Evolutionary conservation across 139 green algal genomes (phyloP).

Genomic region (Monoraphidium neglectum): DNA sequence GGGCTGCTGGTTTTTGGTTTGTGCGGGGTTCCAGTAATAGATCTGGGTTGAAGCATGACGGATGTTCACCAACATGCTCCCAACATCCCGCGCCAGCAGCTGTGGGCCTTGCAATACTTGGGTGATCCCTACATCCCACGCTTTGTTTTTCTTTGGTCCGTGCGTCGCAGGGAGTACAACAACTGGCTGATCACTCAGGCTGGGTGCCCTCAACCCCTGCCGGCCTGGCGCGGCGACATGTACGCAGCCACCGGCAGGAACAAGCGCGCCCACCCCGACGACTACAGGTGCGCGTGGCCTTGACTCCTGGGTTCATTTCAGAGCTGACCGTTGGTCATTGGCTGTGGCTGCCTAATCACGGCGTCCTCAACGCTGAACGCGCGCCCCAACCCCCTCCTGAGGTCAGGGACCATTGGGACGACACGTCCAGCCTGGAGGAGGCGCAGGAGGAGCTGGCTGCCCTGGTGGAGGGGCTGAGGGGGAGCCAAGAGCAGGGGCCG

Average conservation of each 20-base stretch:
- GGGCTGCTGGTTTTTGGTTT: background rate
- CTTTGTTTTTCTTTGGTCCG: background rate
- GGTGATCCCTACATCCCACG: background rate
- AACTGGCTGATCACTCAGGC: background rate
- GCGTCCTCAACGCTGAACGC: no score
- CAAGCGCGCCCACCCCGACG: constrained; percentile 18
- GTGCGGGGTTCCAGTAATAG: background rate
- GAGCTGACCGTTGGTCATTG: no score
- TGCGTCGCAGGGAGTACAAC: background rate
- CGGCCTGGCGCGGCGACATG: constrained; percentile 13
- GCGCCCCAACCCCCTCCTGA: no score
- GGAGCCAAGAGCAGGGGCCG: no score
- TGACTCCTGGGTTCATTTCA: no score
- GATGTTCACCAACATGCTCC: background rate
- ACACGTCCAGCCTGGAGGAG: no score
- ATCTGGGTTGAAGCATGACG: background rate
- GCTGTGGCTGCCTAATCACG: no score
- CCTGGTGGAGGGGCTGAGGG: no score
- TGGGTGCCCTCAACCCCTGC: no score
- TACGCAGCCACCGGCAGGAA: constrained; percentile 6
- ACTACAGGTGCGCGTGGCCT: constrained; percentile 20
- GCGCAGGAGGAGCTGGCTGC: no score
- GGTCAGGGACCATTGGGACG: no score
- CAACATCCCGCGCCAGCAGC: background rate
- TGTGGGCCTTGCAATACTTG: constrained; percentile 25